These are phyloP conservation scores for Plantago elongata DNA, from an alignment of 257 asterid genomes.

Conservation along the genomic window DNA sequence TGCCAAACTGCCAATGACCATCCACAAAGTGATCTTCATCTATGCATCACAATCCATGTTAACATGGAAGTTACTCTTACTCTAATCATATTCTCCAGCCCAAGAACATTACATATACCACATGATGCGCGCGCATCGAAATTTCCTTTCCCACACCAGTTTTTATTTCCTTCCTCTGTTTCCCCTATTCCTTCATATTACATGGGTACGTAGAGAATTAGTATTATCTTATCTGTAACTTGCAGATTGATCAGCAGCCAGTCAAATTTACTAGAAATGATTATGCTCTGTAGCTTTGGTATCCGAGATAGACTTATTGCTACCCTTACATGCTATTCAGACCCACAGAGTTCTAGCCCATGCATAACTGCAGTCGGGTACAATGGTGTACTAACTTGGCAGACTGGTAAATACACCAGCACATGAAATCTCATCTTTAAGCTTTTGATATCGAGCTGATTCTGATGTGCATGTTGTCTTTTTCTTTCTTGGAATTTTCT, in stretches of 20 bases:
- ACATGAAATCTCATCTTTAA: conserved; percentile 14
- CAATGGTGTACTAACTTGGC: conserved; percentile 79
- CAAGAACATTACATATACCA: no score
- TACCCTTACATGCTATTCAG: conserved; percentile 61
- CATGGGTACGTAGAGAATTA: not conserved
- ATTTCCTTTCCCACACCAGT: not conserved
- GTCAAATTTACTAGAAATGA: not conserved
- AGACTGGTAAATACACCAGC: conserved; percentile 46
- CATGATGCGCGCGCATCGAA: not conserved
- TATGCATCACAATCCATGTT: not conserved
- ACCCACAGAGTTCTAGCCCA: conserved; percentile 69
- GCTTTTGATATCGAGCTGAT: conserved; percentile 13
- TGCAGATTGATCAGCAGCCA: not conserved
- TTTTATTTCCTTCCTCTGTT: not conserved
- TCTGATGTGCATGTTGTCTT: conserved; percentile 7
- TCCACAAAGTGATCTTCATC: no score
- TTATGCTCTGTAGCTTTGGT: conserved; percentile 7
- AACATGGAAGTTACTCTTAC: not conserved
- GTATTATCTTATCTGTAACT: not conserved
- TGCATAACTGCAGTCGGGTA: conserved; percentile 85
- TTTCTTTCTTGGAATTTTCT: conserved; percentile 21
- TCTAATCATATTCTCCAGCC: not conserved
- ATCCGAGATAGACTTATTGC: conserved; percentile 18
- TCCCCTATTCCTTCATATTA: not conserved
- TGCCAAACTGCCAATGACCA: no score